Conservation (phyloP, 2,329 filamentous ascomycete species). For the Cadophora malorum region DNA sequence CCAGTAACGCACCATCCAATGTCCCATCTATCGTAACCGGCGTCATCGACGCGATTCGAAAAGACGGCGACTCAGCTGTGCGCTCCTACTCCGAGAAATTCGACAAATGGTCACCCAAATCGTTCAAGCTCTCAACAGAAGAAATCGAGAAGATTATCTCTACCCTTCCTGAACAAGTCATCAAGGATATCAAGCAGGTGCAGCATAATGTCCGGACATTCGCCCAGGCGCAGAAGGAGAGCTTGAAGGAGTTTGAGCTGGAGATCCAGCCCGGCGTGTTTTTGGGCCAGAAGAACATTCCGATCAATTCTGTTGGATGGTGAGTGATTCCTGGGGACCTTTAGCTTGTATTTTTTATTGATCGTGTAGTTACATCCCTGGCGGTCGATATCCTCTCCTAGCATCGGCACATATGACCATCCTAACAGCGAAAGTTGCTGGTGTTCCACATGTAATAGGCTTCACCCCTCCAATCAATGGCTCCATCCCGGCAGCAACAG, state of each 20-base stretch:
- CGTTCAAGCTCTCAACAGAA: slow-evolving; percentile 54
- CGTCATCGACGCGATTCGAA: slow-evolving; percentile 55
- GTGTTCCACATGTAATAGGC: background rate
- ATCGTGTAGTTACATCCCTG: background rate
- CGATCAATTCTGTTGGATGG: slow-evolving; percentile 53
- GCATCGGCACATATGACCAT: background rate
- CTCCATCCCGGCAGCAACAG: slow-evolving; percentile 54
- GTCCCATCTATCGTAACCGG: slow-evolving; percentile 52
- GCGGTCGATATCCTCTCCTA: background rate
- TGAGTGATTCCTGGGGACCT: background rate
- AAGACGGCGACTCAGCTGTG: slow-evolving; percentile 56
- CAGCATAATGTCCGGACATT: slow-evolving; percentile 57
- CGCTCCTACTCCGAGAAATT: slow-evolving; percentile 58
- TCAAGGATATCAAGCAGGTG: slow-evolving; percentile 59
- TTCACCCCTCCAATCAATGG: slow-evolving; percentile 55
- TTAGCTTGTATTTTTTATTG: background rate
- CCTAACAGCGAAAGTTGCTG: background rate
- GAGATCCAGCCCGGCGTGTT: slow-evolving; percentile 57
- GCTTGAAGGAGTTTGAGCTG: slow-evolving; percentile 57
- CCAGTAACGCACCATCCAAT: slow-evolving; percentile 2
- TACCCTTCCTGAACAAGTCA: slow-evolving; percentile 53
- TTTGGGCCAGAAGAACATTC: slow-evolving; percentile 56
- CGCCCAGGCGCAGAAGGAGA: slow-evolving; percentile 54
- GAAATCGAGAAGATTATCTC: slow-evolving; percentile 55
- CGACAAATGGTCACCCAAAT: slow-evolving; percentile 57